Percentiles rank a stretch among this genome's conserved stretches.
phyloP scores from a whole-genome alignment of 768 basidiomycete genomes.

The Psilocybe cyanescens region DNA sequence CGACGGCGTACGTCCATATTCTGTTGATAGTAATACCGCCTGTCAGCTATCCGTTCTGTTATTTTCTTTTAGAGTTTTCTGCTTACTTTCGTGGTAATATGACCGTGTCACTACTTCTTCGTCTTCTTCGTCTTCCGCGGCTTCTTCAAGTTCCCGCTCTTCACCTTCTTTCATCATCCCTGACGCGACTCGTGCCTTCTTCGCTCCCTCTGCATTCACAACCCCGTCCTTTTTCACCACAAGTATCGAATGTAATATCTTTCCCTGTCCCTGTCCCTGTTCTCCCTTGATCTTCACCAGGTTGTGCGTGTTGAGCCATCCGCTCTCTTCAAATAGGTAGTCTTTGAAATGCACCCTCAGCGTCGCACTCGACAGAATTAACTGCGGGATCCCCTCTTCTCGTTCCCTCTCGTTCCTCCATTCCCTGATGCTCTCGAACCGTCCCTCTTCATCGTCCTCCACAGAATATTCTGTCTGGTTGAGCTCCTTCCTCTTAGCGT shows the following conservation, averaged over 20 bases:
- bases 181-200: slow-evolving; percentile 10
- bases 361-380: slow-evolving; percentile 75
- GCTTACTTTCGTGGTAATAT: slow-evolving; percentile 21
- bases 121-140: slow-evolving; percentile 25
- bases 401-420: slow-evolving; percentile 18
- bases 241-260: slow-evolving; percentile 55
- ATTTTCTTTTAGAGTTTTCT: slow-evolving; percentile 11
- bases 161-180: slow-evolving; percentile 19
- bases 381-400: slow-evolving; percentile 48
- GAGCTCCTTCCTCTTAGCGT: slow-evolving; percentile 36
- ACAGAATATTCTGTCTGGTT: slow-evolving; percentile 26
- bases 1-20: slow-evolving; percentile 46
- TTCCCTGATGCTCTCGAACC: slow-evolving; percentile 17
- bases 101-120: slow-evolving; percentile 17
- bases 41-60: slow-evolving; percentile 14
- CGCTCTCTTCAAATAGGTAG: slow-evolving; percentile 57
- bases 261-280: slow-evolving; percentile 14
- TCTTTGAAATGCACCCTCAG: slow-evolving; percentile 57
- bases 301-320: slow-evolving; percentile 56
- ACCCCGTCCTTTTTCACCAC: slow-evolving; percentile 62
- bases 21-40: slow-evolving; percentile 31
- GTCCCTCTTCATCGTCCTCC: slow-evolving; percentile 25
- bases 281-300: slow-evolving; percentile 42
- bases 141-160: slow-evolving; percentile 56
- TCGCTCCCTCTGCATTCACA: slow-evolving; percentile 57